Evolutionary conservation across 73 alveolate species (phyloP).

Genomic region (Tetrahymena borealis): DNA sequence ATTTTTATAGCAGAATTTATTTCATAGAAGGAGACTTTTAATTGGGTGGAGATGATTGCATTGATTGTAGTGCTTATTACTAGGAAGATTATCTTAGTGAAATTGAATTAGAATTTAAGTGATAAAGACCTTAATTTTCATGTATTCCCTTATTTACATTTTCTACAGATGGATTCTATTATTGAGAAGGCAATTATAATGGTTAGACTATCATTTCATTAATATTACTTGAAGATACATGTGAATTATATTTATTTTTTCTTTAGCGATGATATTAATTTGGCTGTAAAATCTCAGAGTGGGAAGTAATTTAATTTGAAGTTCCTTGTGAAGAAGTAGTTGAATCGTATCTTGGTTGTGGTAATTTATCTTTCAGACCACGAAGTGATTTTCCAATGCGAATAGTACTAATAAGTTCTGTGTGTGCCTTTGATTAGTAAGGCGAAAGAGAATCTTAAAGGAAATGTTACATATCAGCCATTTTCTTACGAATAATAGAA

Average conservation of each 20-base stretch:
- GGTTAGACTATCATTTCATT: background rate
- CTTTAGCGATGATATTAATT: background rate
- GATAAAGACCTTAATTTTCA: background rate
- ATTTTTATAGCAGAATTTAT: background rate
- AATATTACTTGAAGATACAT: background rate
- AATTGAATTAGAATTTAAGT: background rate
- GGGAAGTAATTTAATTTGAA: background rate
- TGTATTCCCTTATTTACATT: background rate
- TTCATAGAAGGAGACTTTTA: background rate
- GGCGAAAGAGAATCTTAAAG: background rate
- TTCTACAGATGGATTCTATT: background rate
- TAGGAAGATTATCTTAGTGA: background rate
- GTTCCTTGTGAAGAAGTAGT: background rate
- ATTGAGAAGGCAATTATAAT: background rate
- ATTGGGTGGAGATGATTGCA: background rate
- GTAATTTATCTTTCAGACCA: background rate
- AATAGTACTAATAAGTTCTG: background rate
- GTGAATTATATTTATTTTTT: background rate
- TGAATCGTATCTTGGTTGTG: background rate
- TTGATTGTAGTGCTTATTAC: background rate
- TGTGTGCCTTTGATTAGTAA: background rate
- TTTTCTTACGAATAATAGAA: background rate
- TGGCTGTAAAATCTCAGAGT: background rate
- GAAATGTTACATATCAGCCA: background rate
- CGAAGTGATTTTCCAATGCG: background rate